Conservation (phyloP, 2,329 filamentous ascomycete genomes). For the Leptographium lundbergii region DNA sequence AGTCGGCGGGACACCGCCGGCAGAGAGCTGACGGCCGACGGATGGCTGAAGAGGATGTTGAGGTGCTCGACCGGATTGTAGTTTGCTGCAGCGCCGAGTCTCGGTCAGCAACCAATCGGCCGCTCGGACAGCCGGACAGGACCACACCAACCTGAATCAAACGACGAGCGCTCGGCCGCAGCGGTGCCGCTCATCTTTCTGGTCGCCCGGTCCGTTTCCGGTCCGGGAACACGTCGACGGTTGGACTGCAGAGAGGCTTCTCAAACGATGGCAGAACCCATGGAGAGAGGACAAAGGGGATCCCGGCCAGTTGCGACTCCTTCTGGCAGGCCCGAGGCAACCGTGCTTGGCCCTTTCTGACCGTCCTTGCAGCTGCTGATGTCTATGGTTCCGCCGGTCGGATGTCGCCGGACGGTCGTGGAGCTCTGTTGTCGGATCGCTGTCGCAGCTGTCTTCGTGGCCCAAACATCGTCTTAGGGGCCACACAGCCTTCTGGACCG, state of each 20-base stretch:
- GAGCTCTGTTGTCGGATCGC: no score
- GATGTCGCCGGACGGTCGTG: not conserved
- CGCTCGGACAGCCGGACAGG: not conserved
- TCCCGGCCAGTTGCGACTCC: not conserved
- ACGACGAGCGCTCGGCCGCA: slow-evolving; percentile 8
- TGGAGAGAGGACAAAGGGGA: not conserved
- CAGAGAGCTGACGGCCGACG: slow-evolving; percentile 70
- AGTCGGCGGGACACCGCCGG: slow-evolving; percentile 62
- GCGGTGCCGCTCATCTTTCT: slow-evolving; percentile 9
- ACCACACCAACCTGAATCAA: slow-evolving; percentile 11
- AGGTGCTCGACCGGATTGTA: slow-evolving; percentile 73
- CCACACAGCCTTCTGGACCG: not conserved
- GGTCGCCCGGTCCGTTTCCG: not conserved
- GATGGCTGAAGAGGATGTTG: slow-evolving; percentile 85
- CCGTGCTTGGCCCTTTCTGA: no score
- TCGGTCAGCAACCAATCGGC: not conserved
- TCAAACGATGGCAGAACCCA: not conserved
- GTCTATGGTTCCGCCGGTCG: not conserved
- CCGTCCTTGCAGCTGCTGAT: not conserved
- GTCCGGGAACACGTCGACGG: no score
- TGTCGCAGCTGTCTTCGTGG: no score
- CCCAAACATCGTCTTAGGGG: no score
- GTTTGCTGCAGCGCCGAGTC: slow-evolving; percentile 3
- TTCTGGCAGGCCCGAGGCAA: not conserved
- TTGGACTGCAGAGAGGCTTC: no score